Percentiles rank a stretch among this genome's conserved stretches.
Conservation (phyloP, 2,329 filamentous ascomycete genomes). For the Exserohilum turcica region DNA sequence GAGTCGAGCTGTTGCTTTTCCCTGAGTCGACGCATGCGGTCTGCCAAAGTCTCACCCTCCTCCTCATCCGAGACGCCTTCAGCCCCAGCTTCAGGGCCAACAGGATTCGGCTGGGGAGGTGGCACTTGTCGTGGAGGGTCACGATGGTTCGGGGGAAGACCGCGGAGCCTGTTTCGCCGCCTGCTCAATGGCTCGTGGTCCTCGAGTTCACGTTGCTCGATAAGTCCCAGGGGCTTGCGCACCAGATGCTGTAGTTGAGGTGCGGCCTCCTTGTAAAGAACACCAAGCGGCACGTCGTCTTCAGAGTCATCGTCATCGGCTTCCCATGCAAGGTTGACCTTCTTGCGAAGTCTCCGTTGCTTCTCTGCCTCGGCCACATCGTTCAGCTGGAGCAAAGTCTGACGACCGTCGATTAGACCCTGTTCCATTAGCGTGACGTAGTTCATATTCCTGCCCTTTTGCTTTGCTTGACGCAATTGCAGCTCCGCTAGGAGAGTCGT, state of each 20-base stretch:
- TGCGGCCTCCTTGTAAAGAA: constrained; percentile 65
- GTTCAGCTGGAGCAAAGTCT: constrained; percentile 87
- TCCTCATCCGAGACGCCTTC: constrained; percentile 42
- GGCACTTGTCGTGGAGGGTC: constrained; percentile 20
- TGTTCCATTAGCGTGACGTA: constrained; percentile 67
- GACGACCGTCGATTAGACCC: constrained; percentile 70
- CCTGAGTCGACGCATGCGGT: constrained; percentile 68
- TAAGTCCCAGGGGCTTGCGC: constrained; percentile 72
- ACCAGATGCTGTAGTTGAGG: constrained; percentile 49
- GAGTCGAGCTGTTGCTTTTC: constrained; percentile 58
- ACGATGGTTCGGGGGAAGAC: constrained; percentile 51
- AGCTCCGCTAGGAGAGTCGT: constrained; percentile 92
- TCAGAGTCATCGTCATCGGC: constrained; percentile 62
- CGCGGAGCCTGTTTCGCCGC: constrained; percentile 75
- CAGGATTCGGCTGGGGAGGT: constrained; percentile 32
- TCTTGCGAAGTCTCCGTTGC: constrained; percentile 72
- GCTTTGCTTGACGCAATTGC: constrained; percentile 86
- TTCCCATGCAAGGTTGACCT: constrained; percentile 91
- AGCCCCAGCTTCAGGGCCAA: constrained; percentile 35
- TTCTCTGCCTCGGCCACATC: constrained; percentile 85
- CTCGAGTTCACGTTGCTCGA: constrained; percentile 83
- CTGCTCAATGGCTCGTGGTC: constrained; percentile 88
- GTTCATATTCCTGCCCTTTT: constrained; percentile 77
- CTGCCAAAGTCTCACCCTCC: constrained; percentile 69
- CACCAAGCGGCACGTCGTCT: constrained; percentile 85